A percentile compares a stretch with the other conserved stretches of the same genome.
These are phyloP conservation scores for Plantago coronopus DNA, from an alignment of 305 asterid genomes.

Conservation along the genomic window DNA sequence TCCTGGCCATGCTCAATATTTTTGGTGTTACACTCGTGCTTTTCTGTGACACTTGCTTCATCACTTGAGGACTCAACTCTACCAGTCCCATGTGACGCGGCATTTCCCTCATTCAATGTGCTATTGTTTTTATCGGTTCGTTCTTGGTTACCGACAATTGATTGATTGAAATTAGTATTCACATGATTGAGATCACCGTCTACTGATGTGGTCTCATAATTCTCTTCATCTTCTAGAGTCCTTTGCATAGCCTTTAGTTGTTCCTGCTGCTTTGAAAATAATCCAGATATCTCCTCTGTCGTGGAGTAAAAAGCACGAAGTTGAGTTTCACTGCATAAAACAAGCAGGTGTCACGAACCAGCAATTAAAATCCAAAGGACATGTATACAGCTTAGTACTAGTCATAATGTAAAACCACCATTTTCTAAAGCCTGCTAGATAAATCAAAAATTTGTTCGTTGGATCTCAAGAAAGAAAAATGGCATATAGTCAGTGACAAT, in stretches of 20 bases:
- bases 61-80: constrained; percentile 54
- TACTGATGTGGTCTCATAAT: constrained; percentile 56
- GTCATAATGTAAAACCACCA: no score
- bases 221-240: constrained; percentile 89
- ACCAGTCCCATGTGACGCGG: constrained; percentile 30
- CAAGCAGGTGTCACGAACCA: constrained; percentile 14
- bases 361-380: constrained; percentile 5
- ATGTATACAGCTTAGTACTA: constrained; percentile 3
- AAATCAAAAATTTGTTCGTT: background rate
- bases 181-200: constrained; percentile 54
- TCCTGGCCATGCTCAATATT: constrained; percentile 51
- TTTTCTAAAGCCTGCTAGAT: background rate
- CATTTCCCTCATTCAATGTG: constrained; percentile 33
- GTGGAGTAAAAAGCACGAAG: constrained; percentile 96
- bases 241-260: constrained; percentile 96
- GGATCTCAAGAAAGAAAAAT: background rate
- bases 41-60: constrained; percentile 75
- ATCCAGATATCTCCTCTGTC: constrained; percentile 80
- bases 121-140: constrained; percentile 30
- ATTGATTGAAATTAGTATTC: constrained; percentile 23
- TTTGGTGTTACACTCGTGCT: constrained; percentile 67
- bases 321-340: constrained; percentile 82
- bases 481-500: no score
- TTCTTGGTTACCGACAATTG: constrained; percentile 34
- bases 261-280: constrained; percentile 88